A percentile compares a stretch with the other conserved stretches of the same genome.
These are phyloP conservation scores for Daldinia bambusicola DNA, from an alignment of 495 filamentous ascomycete species.

Conservation along the genomic window DNA sequence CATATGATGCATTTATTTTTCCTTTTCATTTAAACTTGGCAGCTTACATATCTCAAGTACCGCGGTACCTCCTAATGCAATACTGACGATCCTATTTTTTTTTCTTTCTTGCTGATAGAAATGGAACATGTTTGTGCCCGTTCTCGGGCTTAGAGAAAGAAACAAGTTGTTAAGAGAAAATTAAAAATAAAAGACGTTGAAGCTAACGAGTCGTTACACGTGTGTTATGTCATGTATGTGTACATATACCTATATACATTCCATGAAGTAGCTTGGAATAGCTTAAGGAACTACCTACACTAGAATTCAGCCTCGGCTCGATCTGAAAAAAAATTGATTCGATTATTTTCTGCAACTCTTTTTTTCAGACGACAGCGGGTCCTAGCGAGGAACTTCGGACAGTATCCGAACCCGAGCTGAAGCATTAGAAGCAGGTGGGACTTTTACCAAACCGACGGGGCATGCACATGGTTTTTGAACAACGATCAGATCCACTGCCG, in stretches of 20 bases:
- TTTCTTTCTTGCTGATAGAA: neutral
- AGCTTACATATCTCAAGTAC: neutral
- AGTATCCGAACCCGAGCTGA: conserved; percentile 8
- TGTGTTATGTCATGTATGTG: neutral
- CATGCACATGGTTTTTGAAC: conserved; percentile 36
- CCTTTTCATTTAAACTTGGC: neutral
- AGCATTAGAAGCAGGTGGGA: conserved; percentile 4
- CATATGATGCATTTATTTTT: neutral
- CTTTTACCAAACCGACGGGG: conserved; percentile 30
- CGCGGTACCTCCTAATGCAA: neutral
- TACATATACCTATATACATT: neutral
- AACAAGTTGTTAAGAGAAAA: neutral
- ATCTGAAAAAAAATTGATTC: neutral
- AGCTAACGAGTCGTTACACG: neutral
- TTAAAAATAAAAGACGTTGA: neutral
- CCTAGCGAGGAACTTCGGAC: conserved; percentile 1
- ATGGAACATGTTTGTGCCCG: neutral
- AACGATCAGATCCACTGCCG: conserved; percentile 36
- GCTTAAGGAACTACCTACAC: neutral
- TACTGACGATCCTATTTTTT: neutral
- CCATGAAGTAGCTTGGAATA: neutral
- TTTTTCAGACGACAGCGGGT: conserved; percentile 8
- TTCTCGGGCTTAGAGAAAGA: neutral
- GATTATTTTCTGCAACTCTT: conserved; percentile 1
- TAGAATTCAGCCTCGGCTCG: conserved; percentile 1